These are phyloP conservation scores for Pichia sp. DNA, from an alignment of 1,139 yeast genomes.

Conservation along the genomic window DNA sequence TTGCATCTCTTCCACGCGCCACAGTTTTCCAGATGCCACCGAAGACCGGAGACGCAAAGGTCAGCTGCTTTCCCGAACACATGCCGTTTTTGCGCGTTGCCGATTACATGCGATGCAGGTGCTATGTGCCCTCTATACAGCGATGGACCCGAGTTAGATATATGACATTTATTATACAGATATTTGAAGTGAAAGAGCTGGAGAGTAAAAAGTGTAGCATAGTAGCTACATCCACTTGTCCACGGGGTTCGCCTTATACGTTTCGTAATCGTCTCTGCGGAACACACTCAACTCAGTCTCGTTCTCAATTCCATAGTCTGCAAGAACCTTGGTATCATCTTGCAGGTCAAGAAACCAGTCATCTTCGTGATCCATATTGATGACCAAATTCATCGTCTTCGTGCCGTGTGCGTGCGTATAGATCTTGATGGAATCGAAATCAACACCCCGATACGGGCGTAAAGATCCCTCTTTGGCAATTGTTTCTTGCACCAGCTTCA, in stretches of 20 bases:
- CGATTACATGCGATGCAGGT: too few relatives aligned
- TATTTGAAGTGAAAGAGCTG: too few relatives aligned
- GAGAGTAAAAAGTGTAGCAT: too few relatives aligned
- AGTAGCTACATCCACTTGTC: constrained; percentile 70
- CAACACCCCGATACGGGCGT: constrained; percentile 78
- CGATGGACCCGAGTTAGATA: too few relatives aligned
- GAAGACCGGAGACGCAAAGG: too few relatives aligned
- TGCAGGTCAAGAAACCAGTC: constrained; percentile 55
- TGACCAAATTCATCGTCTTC: constrained; percentile 86
- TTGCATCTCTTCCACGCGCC: neutral
- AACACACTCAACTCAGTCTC: constrained; percentile 88
- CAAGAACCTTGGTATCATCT: constrained; percentile 39
- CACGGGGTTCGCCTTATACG: constrained; percentile 72
- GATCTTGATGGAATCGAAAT: constrained; percentile 69
- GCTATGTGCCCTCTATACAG: too few relatives aligned
- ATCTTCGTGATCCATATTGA: constrained; percentile 74
- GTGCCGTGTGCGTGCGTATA: constrained; percentile 95
- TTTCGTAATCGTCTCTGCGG: constrained; percentile 57
- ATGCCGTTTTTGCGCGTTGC: too few relatives aligned
- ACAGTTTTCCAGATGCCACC: neutral
- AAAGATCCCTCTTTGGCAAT: constrained; percentile 63
- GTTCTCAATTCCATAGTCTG: constrained; percentile 70
- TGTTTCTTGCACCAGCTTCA: constrained; percentile 37
- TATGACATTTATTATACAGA: too few relatives aligned
- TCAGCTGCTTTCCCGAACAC: too few relatives aligned